Evolutionary conservation across 2,329 filamentous ascomycete genomes (phyloP).

Genomic region (Penicillium sp.): DNA sequence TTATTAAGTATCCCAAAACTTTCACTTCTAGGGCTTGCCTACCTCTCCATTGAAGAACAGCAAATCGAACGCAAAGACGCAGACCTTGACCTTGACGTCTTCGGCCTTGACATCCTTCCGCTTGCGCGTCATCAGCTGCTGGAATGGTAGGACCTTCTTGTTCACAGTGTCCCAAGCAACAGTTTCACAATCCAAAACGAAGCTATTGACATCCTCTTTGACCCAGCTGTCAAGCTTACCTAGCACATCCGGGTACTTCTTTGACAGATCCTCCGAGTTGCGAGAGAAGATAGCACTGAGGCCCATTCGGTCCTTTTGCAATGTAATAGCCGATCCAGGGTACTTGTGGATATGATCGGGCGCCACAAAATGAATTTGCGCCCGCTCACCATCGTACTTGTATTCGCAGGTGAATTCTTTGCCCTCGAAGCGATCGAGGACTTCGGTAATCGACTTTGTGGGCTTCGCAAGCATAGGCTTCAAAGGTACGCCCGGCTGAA

Average conservation of each 20-base stretch:
- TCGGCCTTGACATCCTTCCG: conserved; percentile 95
- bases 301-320: conserved; percentile 68
- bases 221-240: conserved; percentile 87
- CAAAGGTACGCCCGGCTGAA: conserved; percentile 88
- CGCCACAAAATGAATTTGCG: conserved; percentile 97
- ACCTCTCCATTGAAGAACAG: conserved; percentile 89
- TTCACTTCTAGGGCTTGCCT: conserved; percentile 21
- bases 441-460: conserved; percentile 96
- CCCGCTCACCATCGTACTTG: conserved; percentile 97
- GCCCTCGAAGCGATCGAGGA: conserved; percentile 92
- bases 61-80: conserved; percentile 94
- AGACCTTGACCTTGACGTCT: conserved; percentile 95
- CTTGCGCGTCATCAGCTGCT: conserved; percentile 97
- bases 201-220: conserved; percentile 85
- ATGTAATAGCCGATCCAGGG: conserved; percentile 63
- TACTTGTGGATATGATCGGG: conserved; percentile 74
- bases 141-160: conserved; percentile 96
- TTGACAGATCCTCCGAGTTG: conserved; percentile 95
- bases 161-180: conserved; percentile 94
- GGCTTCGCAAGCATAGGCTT: conserved; percentile 99
- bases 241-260: conserved; percentile 96
- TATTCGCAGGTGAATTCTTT: conserved; percentile 98
- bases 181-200: conserved; percentile 97
- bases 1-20: neutral
- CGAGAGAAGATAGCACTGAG: conserved; percentile 93